Conservation (phyloP, 495 filamentous ascomycete species). For the Pyrenula massariospora region DNA sequence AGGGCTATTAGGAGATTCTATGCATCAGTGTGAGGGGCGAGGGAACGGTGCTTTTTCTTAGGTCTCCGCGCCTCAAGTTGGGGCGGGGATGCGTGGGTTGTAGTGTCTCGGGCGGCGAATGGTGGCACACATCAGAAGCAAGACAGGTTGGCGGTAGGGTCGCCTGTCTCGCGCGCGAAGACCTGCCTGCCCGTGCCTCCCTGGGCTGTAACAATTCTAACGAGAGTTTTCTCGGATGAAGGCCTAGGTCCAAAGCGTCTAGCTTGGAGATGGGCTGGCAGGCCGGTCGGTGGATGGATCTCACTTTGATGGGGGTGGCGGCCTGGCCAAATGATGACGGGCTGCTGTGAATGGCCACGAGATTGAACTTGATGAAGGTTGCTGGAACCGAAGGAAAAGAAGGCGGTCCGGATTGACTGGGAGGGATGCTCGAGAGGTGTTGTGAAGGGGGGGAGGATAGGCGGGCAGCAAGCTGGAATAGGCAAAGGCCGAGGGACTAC, state of each 20-base stretch:
- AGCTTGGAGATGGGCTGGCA: not conserved
- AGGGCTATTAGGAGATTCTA: not conserved
- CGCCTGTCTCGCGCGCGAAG: not conserved
- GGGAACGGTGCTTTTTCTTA: not conserved
- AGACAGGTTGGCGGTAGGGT: not conserved
- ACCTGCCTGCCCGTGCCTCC: not conserved
- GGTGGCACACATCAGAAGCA: not conserved
- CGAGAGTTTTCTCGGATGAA: not conserved
- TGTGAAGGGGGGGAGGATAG: not conserved
- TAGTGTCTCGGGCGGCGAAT: not conserved
- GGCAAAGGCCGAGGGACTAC: not conserved
- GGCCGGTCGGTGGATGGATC: not conserved
- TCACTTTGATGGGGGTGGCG: not conserved
- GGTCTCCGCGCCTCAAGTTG: not conserved
- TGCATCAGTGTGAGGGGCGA: not conserved
- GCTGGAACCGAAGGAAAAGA: not conserved
- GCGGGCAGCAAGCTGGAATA: not conserved
- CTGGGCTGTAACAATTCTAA: not conserved
- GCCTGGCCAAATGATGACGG: not conserved
- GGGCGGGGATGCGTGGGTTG: not conserved
- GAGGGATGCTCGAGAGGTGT: not conserved
- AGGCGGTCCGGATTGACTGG: not conserved
- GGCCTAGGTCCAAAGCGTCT: not conserved
- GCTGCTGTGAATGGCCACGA: not conserved
- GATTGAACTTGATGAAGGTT: not conserved